Base-by-base conservation (phyloP, 1,284 basidiomycete genomes). In the Sutorius eximius region DNA sequence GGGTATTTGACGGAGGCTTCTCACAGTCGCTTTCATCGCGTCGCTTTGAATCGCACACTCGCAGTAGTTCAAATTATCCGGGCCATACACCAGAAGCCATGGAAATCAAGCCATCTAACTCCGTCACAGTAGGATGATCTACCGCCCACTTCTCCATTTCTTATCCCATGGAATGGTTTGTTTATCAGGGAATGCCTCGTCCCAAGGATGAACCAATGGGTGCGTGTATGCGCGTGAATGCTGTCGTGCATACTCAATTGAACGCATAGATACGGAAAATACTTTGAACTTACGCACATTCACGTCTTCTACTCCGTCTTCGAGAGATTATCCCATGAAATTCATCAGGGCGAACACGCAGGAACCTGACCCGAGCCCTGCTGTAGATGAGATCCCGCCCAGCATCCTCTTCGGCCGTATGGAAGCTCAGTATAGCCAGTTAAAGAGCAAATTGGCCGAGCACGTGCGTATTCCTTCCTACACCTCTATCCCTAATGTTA, bases 141-240 rank as follows among this genome's bases (percentile, higher is more conserved):
- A 7, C 41, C 29, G 3, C 8, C 7, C 4, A 7, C 15, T 20
- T 43, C 3, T 32, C 11, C 12, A 2, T 29, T 15, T 36, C 18
- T 3, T 2, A 2, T 18, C 0, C 15, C 5, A n/a, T 10, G 46
- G 22, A 51, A 40, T n/a, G 2, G 3, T 36, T 40, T 38, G 9
- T 18, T 2, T 6, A 3, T 12, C 27, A 71, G 70, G 51, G 50
- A 51, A 27, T 43, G 24, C 34, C 49, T 50, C 47, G 40, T 15
- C 33, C 51, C 18, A 52, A 49, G 22, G 53, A 57, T 9, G 59
- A 59, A 7, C 44, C 53, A 44, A 45, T 42, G 33, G 67, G 71
- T 73, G 52, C 8, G 62, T 68, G 49, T 66, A 65, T 68, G 59
- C 65, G 50, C 43, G 29, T 36, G n/a, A 1, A 48, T 32, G 12